Base-by-base conservation (phyloP, 1,284 basidiomycete species). In the Ceratobasidium sp. region DNA sequence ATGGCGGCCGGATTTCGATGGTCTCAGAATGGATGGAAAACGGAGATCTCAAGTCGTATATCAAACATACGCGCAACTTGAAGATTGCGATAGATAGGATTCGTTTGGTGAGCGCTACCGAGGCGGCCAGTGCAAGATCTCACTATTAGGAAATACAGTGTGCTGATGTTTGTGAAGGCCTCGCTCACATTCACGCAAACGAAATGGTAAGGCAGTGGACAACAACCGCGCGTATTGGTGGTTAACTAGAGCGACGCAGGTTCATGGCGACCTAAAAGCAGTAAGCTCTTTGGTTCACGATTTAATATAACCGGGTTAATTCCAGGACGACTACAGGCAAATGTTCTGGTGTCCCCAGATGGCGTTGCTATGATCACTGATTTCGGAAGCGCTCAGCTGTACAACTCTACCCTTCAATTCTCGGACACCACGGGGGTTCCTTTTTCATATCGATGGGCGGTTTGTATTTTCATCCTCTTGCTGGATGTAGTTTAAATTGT, bases 191-290 rank as follows among this genome's bases (percentile, higher is more conserved):
- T 2, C 53, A 55, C 17, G 31, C 53, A 20, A 20, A 6, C 5
- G 32, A 20, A 1, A 55, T 55, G 12, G 53, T 55, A 20, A 35
- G 53, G 34, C 1, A 7, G 27, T 34, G n/a, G n/a, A n/a, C n/a
- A n/a, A 13, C n/a, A 3, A 12, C 25, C 17, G 34, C 32, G 22
- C n/a, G 7, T 13, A 17, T 38, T 31, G 13, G n/a, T 7, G 6
- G 32, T 13, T 35, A 35, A 35, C 17, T 38, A 13, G 10, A 15
- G 17, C 25, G 7, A 20, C 49, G 6, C 32, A 55, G 53, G n/a
- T 55, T 35, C 53, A 55, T 38, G 53, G 53, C 1, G 53, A 55
- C 29, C 22, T 55, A 15, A 55, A 55, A 55, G 53, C 25, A 22
- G 53, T 55, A n/a, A 34, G 53, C 20, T 35, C 53, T 38, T 20